Conservation (phyloP, 345 rosid genomes). For the Lepidium aucheri region DNA sequence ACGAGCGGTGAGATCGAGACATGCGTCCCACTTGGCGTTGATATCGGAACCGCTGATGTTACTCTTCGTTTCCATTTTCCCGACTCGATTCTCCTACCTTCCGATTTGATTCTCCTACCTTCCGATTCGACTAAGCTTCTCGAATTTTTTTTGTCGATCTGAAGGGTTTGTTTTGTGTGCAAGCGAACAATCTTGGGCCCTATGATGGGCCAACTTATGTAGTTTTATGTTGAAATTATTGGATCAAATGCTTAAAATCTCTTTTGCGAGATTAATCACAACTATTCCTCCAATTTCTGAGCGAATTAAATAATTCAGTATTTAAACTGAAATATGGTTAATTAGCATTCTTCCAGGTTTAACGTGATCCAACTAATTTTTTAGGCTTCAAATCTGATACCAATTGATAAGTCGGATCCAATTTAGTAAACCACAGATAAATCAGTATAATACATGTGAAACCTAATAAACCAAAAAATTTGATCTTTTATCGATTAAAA, state of each 20-base stretch:
- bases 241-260: not conserved
- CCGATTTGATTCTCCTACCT: slow-evolving; percentile 13
- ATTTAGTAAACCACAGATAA: no score
- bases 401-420: no score
- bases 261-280: no score
- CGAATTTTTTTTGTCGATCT: not conserved
- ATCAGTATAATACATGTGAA: no score
- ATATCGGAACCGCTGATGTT: slow-evolving; percentile 37
- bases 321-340: no score
- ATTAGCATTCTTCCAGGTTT: no score
- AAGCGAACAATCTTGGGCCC: slow-evolving; percentile 2
- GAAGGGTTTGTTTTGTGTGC: slow-evolving; percentile 6
- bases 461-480: no score
- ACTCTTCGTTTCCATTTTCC: slow-evolving; percentile 34
- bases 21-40: slow-evolving; percentile 86
- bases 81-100: not conserved
- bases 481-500: no score
- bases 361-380: no score
- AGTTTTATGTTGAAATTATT: not conserved
- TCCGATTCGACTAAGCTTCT: slow-evolving; percentile 7
- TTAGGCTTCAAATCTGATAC: no score
- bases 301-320: no score
- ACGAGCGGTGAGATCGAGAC: slow-evolving; percentile 81
- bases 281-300: no score
- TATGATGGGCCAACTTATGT: not conserved